Evolutionary conservation across 2,329 filamentous ascomycete species (phyloP).

Genomic region (Aspergillus ochraceus): DNA sequence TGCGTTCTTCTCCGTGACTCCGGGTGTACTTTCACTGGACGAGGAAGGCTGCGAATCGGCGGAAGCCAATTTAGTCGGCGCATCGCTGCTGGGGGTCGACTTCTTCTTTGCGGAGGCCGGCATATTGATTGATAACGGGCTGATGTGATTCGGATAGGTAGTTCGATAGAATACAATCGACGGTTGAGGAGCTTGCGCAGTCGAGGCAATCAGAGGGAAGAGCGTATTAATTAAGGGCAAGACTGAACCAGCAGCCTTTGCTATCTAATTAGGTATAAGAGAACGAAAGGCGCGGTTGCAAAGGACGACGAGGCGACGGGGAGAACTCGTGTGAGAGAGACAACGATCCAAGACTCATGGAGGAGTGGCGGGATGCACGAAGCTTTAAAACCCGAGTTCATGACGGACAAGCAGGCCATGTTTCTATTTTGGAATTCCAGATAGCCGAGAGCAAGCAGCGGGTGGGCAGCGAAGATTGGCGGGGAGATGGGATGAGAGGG

Average conservation of each 20-base stretch:
- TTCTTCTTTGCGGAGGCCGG: conserved; percentile 21
- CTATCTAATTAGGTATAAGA: conserved; percentile 32
- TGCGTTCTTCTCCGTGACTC: conserved; percentile 56
- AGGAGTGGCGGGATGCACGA: conserved; percentile 18
- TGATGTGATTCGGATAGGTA: background rate
- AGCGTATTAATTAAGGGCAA: conserved; percentile 29
- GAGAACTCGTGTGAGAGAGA: conserved; percentile 17
- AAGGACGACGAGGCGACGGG: conserved; percentile 19
- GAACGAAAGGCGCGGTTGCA: conserved; percentile 27
- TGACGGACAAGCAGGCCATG: conserved; percentile 16
- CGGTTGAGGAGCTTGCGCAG: conserved; percentile 14
- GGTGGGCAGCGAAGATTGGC: conserved; percentile 15
- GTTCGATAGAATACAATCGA: conserved; percentile 13
- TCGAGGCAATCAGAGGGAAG: background rate
- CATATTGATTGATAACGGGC: conserved; percentile 12
- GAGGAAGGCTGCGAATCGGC: conserved; percentile 26
- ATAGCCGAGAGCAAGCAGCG: conserved; percentile 14
- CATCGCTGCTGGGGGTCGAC: conserved; percentile 6
- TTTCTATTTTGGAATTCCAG: conserved; percentile 24
- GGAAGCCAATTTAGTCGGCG: conserved; percentile 10
- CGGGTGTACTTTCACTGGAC: conserved; percentile 51
- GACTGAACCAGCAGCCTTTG: conserved; percentile 45
- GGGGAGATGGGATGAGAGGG: conserved; percentile 14
- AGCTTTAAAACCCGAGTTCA: conserved; percentile 22
- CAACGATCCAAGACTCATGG: conserved; percentile 8